Base-by-base conservation (phyloP, 2,329 filamentous ascomycete species). In the Claviceps cyperi region DNA sequence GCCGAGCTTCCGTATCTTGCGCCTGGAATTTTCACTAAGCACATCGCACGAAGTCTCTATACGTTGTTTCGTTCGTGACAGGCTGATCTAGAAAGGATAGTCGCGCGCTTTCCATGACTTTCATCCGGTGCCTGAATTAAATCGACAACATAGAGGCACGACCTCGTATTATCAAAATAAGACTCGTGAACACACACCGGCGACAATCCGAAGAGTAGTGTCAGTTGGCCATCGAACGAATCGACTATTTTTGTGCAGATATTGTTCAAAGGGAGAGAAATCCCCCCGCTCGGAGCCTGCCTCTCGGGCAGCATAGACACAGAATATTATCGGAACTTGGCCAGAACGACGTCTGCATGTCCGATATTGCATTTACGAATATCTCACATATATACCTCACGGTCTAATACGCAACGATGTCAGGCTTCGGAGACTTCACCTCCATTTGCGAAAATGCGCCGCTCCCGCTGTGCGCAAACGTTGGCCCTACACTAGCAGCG, bases 351-450 rank as follows among this genome's bases (percentile, higher is more conserved):
- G 15, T 17, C 6, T n/a, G 15, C 5, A 21, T 41, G 39, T 39
- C 22, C 46, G 21, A 8, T 13, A 47, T 39, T 11, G 4, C 15
- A 35, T 8, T 2, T 45, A 32, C 11, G 13, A 47, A 37, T 9
- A 13, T 21, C 15, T 47, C n/a, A 63, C 64, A 59, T 22, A n/a
- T 28, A n/a, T 44, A 28, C 15, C 14, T 8, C 15, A 32, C 22
- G 22, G 22, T 24, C 5, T 32, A 3, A 32, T 24, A n/a, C 15
- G 43, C n/a, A 66, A 81, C 36, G 6, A 52, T 74, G 69, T 90
- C 94, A 77, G 85, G 82, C 56, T 97, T 97, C 69, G 91, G 91
- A 59, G 85, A 94, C 69, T 97, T 97, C 70, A 80, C 83, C 52
- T 74, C 76, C 59, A 84, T 97, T 72, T 98, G 92, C 78, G 74